Percentiles rank a stretch among this genome's conserved stretches.
These are phyloP conservation scores for Rhodotorula sp. DNA, from an alignment of 1,284 basidiomycete genomes.

Conservation along the genomic window DNA sequence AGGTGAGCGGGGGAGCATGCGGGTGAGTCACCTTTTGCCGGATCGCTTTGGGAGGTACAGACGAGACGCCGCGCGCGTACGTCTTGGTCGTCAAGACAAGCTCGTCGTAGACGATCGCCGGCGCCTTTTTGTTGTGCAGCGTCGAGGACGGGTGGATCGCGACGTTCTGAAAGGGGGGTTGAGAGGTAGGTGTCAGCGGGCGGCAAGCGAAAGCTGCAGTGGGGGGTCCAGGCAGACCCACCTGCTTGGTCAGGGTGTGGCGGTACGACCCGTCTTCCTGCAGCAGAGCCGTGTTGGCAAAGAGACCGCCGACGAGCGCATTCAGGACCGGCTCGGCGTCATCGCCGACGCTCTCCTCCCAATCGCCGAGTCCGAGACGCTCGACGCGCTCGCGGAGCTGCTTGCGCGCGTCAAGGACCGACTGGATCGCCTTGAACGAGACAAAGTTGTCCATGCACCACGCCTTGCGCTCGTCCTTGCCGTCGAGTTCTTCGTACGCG, in stretches of 20 bases:
- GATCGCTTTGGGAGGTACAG: constrained; percentile 57
- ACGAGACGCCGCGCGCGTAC: constrained; percentile 81
- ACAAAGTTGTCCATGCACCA: constrained; percentile 79
- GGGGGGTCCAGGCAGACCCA: constrained; percentile 51
- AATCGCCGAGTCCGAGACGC: constrained; percentile 40
- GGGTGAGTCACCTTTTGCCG: constrained; percentile 7
- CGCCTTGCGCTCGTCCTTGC: constrained; percentile 48
- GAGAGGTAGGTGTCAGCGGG: not conserved
- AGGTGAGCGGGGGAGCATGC: not conserved
- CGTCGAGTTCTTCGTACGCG: constrained; percentile 54
- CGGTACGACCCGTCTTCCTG: constrained; percentile 77
- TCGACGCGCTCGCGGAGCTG: constrained; percentile 45
- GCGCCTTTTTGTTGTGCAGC: constrained; percentile 71
- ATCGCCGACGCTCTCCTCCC: constrained; percentile 44
- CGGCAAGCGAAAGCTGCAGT: too few species aligned
- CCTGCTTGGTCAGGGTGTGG: constrained; percentile 73
- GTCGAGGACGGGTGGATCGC: constrained; percentile 83
- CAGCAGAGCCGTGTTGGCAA: constrained; percentile 76
- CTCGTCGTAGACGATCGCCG: constrained; percentile 85
- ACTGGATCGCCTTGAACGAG: constrained; percentile 38
- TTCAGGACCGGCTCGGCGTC: constrained; percentile 40
- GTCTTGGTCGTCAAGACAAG: constrained; percentile 81
- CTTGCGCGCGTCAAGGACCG: constrained; percentile 43
- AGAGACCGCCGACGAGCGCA: constrained; percentile 65
- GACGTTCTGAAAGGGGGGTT: constrained; percentile 52